Conservation (phyloP, 2,329 filamentous ascomycete species). For the Pestalotiopsis sp. region DNA sequence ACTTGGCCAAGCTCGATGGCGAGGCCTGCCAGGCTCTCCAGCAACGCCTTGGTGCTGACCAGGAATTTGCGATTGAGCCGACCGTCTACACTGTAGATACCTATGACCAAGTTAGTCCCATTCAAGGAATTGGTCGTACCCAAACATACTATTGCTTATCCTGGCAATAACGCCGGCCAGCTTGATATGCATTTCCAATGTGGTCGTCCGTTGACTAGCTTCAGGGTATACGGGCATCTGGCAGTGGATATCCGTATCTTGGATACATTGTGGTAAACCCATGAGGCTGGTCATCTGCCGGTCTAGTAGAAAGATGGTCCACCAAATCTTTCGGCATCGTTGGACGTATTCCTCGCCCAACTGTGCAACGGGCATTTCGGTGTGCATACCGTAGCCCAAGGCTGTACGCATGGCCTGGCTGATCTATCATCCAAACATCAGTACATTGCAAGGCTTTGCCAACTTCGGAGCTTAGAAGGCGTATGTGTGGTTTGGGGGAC, state of each 20-base stretch:
- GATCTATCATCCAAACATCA: slow-evolving; percentile 34
- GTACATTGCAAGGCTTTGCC: background rate
- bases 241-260: slow-evolving; percentile 53
- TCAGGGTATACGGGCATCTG: slow-evolving; percentile 34
- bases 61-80: slow-evolving; percentile 33
- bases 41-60: slow-evolving; percentile 31
- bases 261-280: slow-evolving; percentile 51
- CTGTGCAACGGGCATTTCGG: slow-evolving; percentile 47
- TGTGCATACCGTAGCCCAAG: slow-evolving; percentile 53
- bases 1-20: slow-evolving; percentile 32
- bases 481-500: no score
- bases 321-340: slow-evolving; percentile 53
- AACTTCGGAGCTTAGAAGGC: background rate
- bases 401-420: slow-evolving; percentile 55
- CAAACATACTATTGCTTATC: slow-evolving; percentile 30
- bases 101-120: slow-evolving; percentile 11
- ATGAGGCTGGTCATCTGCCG: slow-evolving; percentile 56
- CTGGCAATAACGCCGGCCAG: slow-evolving; percentile 32
- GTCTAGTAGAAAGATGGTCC: slow-evolving; percentile 56
- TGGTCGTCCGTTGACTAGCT: slow-evolving; percentile 26
- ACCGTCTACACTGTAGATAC: slow-evolving; percentile 32
- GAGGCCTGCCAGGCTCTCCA: slow-evolving; percentile 29
- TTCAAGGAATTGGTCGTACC: background rate
- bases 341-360: slow-evolving; percentile 43
- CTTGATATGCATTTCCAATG: slow-evolving; percentile 35